phyloP scores from a whole-genome alignment of 2,329 filamentous ascomycete species.

The Cytospora chrysosperma region DNA sequence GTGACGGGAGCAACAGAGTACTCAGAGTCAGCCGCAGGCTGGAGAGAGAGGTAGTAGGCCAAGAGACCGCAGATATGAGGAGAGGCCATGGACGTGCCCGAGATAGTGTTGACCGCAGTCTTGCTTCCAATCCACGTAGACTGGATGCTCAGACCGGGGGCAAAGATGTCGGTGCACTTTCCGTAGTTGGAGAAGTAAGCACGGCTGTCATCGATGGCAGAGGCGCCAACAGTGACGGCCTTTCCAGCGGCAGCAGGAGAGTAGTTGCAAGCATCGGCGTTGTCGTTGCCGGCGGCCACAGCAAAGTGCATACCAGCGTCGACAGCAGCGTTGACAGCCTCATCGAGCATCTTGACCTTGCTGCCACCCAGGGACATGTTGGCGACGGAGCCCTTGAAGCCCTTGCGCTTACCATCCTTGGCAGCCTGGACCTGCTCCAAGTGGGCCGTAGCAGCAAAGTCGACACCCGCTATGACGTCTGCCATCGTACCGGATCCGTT shows the following conservation, averaged over 20 bases:
- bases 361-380: slow-evolving; percentile 99
- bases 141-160: slow-evolving; percentile 91
- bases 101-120: slow-evolving; percentile 97
- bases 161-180: slow-evolving; percentile 99
- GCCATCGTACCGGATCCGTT: slow-evolving; percentile 99
- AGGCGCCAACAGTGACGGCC: slow-evolving; percentile 94
- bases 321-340: slow-evolving; percentile 91
- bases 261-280: slow-evolving; percentile 98
- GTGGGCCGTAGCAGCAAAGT: slow-evolving; percentile 86
- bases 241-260: slow-evolving; percentile 90
- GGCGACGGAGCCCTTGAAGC: slow-evolving; percentile 97
- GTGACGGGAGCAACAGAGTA: slow-evolving; percentile 88
- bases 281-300: slow-evolving; percentile 97
- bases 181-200: slow-evolving; percentile 99
- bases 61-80: slow-evolving; percentile 95
- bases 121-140: slow-evolving; percentile 99
- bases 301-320: slow-evolving; percentile 93
- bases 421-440: slow-evolving; percentile 70
- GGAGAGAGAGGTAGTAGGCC: slow-evolving; percentile 96
- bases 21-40: slow-evolving; percentile 85
- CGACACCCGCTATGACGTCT: slow-evolving; percentile 96
- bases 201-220: slow-evolving; percentile 88
- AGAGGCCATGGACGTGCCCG: slow-evolving; percentile 98
- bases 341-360: slow-evolving; percentile 89
- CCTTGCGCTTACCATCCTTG: slow-evolving; percentile 88